phyloP scores from a whole-genome alignment of 1,284 basidiomycete genomes.

The Termitomyces sp. region DNA sequence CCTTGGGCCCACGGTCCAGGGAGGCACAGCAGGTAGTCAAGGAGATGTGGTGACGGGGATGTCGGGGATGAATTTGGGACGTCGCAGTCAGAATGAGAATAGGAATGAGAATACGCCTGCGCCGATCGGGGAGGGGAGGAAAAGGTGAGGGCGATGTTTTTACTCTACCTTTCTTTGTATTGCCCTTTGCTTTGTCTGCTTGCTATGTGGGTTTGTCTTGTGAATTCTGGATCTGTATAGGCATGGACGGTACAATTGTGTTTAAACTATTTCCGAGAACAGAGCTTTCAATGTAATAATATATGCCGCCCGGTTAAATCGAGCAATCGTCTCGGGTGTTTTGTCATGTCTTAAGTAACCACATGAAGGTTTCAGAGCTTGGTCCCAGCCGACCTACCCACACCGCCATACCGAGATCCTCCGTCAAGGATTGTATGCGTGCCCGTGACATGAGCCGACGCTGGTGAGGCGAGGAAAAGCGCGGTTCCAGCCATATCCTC shows the following conservation, averaged over 20 bases:
- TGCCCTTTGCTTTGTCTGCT: background rate
- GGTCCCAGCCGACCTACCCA: slow-evolving; percentile 30
- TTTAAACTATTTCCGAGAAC: background rate
- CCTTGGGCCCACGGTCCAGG: background rate
- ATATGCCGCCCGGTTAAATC: background rate
- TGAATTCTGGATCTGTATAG: background rate
- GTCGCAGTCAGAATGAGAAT: slow-evolving; percentile 14
- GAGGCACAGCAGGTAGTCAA: background rate
- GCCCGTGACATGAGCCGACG: slow-evolving; percentile 71
- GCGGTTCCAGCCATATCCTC: slow-evolving; percentile 74
- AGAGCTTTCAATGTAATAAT: background rate
- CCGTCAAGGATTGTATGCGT: slow-evolving; percentile 71
- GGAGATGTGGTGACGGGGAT: slow-evolving; percentile 14
- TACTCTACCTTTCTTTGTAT: background rate
- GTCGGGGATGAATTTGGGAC: slow-evolving; percentile 15
- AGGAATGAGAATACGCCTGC: slow-evolving; percentile 15
- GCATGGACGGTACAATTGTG: background rate
- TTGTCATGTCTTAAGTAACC: background rate
- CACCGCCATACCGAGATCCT: slow-evolving; percentile 39
- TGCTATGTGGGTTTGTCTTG: background rate
- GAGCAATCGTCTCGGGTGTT: background rate
- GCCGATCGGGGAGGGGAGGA: slow-evolving; percentile 15
- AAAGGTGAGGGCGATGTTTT: slow-evolving; percentile 1
- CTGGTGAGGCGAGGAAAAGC: slow-evolving; percentile 70
- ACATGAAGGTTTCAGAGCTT: slow-evolving; percentile 32